Conservation (phyloP, 257 asterid genomes). For the Solanum virginianum region DNA sequence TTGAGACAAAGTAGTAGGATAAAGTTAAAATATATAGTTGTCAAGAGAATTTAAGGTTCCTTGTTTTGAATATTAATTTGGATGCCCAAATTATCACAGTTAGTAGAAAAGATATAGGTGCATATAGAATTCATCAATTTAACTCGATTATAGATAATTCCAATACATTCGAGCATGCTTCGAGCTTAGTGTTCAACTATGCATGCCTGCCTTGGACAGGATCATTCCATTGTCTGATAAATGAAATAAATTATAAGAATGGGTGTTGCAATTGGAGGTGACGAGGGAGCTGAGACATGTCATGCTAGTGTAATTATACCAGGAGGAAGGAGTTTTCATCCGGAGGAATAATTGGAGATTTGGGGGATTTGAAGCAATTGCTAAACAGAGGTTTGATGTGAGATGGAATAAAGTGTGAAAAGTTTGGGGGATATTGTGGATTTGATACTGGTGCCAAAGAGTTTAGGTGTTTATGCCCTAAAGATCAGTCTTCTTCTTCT, state of each 20-base stretch:
- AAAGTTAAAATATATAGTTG: no score
- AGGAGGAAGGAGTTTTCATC: background rate
- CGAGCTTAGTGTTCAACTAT: slow-evolving; percentile 17
- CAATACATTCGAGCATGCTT: slow-evolving; percentile 22
- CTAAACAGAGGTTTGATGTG: slow-evolving; percentile 37
- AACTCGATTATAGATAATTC: slow-evolving; percentile 27
- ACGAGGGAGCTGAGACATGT: slow-evolving; percentile 25
- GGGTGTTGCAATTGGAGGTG: slow-evolving; percentile 18
- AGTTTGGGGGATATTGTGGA: slow-evolving; percentile 47
- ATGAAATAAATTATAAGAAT: slow-evolving; percentile 17
- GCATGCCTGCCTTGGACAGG: slow-evolving; percentile 24
- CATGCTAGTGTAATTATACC: slow-evolving; percentile 33
- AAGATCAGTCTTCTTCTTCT: slow-evolving; percentile 1
- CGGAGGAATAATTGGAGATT: background rate
- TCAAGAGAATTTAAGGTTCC: no score
- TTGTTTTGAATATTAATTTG: slow-evolving; percentile 18
- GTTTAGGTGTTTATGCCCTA: slow-evolving; percentile 40
- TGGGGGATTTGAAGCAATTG: background rate
- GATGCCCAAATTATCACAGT: slow-evolving; percentile 18
- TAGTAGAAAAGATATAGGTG: slow-evolving; percentile 12
- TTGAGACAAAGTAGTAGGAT: no score
- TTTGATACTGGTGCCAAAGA: slow-evolving; percentile 2
- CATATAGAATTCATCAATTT: slow-evolving; percentile 20
- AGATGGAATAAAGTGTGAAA: slow-evolving; percentile 24
- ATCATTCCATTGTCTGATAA: slow-evolving; percentile 24